Percentiles rank a stretch among this genome's conserved stretches.
phyloP scores from a whole-genome alignment of 2,329 filamentous ascomycete genomes.

The Nigrospora osmanthi region DNA sequence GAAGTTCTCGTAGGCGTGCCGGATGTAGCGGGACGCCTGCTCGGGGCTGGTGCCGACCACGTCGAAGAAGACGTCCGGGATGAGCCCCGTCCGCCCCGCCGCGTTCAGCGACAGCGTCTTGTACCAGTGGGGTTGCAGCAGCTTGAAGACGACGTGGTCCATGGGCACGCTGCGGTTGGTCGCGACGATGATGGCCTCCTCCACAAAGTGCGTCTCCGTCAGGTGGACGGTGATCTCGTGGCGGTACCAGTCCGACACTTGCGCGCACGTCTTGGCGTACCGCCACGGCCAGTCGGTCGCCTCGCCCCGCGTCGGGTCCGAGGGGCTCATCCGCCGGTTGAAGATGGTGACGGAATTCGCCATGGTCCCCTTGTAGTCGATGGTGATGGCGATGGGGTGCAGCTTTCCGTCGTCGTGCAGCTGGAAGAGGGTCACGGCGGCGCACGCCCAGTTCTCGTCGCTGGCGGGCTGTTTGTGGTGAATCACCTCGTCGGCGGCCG shows the following conservation, averaged over 20 bases:
- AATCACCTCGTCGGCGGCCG: slow-evolving; percentile 15
- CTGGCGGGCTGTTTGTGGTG: slow-evolving; percentile 17
- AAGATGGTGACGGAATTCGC: slow-evolving; percentile 38
- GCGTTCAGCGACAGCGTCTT: slow-evolving; percentile 42
- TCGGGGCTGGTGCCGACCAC: slow-evolving; percentile 30
- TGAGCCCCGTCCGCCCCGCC: slow-evolving; percentile 32
- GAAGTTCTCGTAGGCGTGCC: slow-evolving; percentile 32
- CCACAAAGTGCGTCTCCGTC: slow-evolving; percentile 34
- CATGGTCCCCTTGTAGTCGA: slow-evolving; percentile 35
- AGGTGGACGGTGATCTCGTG: slow-evolving; percentile 40
- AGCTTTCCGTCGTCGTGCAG: slow-evolving; percentile 34
- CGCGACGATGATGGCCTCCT: slow-evolving; percentile 39
- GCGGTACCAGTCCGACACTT: slow-evolving; percentile 37
- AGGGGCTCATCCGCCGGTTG: slow-evolving; percentile 32
- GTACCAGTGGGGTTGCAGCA: slow-evolving; percentile 39
- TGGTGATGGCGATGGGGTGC: slow-evolving; percentile 38
- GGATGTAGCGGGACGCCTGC: slow-evolving; percentile 27
- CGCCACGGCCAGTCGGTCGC: slow-evolving; percentile 41
- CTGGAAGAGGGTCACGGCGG: slow-evolving; percentile 33
- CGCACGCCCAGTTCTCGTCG: slow-evolving; percentile 26
- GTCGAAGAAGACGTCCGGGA: slow-evolving; percentile 34
- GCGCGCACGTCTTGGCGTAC: slow-evolving; percentile 42
- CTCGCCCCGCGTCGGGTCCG: slow-evolving; percentile 21
- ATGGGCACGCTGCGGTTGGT: slow-evolving; percentile 31
- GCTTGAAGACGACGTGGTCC: slow-evolving; percentile 32